Evolutionary conservation across 257 asterid species (phyloP), one percentile per base, ranked within the genome.

Genomic region (Petunia axillaris): DNA sequence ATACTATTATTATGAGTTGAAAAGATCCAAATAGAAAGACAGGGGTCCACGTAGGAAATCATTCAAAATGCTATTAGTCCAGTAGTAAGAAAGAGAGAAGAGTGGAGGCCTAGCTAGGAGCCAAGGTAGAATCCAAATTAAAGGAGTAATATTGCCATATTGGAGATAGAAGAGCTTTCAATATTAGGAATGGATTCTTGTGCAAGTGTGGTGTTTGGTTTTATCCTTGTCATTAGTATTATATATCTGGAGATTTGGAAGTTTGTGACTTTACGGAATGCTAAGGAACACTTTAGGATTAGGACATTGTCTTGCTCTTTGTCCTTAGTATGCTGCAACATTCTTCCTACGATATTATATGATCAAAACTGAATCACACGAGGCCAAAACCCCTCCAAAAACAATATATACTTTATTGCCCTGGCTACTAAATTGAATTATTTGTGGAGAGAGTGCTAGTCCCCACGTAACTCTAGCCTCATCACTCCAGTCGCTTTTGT

Each of bases 231-330:
- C 65, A 75, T 70, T 54, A 25, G 25, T 79, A 80, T 84, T 83
- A 80, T 78, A 84, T 85, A 90, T 86, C 85, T 89, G 89, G 85
- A 83, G 78, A 79, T 83, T 90, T 88, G 91, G 93, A 86, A 46
- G 79, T 64, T 80, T 71, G 76, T 71, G 88, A 66, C 79, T 55
- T 65, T 85, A 63, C 75, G 67, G 63, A 87, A 76, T 81, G 77
- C 82, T 83, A 82, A 80, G 65, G 68, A 75, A 85, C 82, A 88
- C 84, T 70, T 25, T 25, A 25, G 25, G 25, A 25, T 25, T 65
- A 48, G 82, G 75, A 78, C 80, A 50, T 67, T 87, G 90, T 86
- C 90, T 81, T 59, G 54, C 74, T 74, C 50, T 86, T 84, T 88
- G 92, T 87, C 91, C 62, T 85, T 73, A 25, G 81, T 66, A 71